Base-by-base conservation (phyloP, 2,329 filamentous ascomycete species). In the Trichoderma guizhouense region DNA sequence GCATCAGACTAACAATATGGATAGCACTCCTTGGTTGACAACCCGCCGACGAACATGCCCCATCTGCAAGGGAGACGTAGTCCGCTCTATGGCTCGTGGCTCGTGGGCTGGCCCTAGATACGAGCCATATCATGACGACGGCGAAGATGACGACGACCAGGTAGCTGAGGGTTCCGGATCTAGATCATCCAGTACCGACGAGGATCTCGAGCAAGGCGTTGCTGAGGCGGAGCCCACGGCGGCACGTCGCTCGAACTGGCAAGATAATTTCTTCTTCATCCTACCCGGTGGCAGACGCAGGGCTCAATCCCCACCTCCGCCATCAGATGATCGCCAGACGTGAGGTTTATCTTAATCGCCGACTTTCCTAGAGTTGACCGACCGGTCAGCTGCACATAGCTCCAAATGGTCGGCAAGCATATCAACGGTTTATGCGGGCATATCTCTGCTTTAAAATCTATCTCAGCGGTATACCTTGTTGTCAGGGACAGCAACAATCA, bases 41-140 rank as follows among this genome's bases (percentile, higher is more conserved):
- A 98, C 95, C 18, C 91, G 95, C 63, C 92, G 96, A 74, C 91
- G 96, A 74, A 99, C 96, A n/a, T 99, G 96, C 78, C 96, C 96
- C 0, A 98, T 99, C 73, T 99, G 96, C 84, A 99, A 99, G 84
- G 94, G 95, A 63, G 96, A 99, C 79, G 96, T 99, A 43, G 95
- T 99, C 18, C 85, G 88, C 34, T 90, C 88, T 9, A 81, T 94
- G 74, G 87, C 90, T 21, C 86, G 84, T 36, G 85, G 86, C 11
- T 83, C 84, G 15, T 81, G 86, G 7, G 87, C 86, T 3, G 84
- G 82, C 53, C 86, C 86, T 18, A 82, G 85, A 36, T 88, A 88
- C 72, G 87, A 88, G 60, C 82, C 86, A 2, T 89, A 88, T 72
- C 84, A 81, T n/a, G 87, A 88, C 70, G 86, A 87, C 61, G 84